These are phyloP conservation scores for Fusarium hostae DNA, from an alignment of 2,329 filamentous ascomycete genomes.

Conservation along the genomic window DNA sequence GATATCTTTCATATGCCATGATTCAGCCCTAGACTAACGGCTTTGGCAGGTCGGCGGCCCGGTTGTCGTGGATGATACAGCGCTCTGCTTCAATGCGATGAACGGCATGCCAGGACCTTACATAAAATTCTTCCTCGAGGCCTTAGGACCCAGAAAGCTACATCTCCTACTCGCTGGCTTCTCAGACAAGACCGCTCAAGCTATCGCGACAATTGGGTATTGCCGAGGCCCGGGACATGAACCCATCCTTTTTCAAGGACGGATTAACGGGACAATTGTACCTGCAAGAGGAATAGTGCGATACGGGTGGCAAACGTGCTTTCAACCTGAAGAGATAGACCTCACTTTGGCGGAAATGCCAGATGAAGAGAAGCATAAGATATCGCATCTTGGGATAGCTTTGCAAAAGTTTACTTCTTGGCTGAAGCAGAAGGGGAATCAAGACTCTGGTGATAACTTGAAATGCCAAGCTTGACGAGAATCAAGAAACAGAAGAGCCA, in stretches of 20 bases:
- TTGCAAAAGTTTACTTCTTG: background rate
- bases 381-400: background rate
- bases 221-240: background rate
- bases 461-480: too few species aligned
- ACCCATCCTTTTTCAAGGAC: background rate
- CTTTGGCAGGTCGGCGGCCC: background rate
- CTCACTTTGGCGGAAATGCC: background rate
- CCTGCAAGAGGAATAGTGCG: background rate
- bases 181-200: background rate
- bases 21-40: background rate
- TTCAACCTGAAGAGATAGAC: accelerated
- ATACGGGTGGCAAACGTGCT: background rate
- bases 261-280: background rate
- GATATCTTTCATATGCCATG: accelerated
- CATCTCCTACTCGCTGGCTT: background rate
- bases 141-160: background rate
- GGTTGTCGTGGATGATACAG: background rate
- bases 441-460: too few species aligned
- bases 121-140: background rate
- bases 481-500: too few species aligned
- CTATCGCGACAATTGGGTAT: background rate
- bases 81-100: slow-evolving; percentile 1
- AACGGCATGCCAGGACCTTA: background rate
- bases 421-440: background rate
- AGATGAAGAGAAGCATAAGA: background rate